Evolutionary conservation across 1,284 basidiomycete species (phyloP).

Genomic region (Ceratobasidium sp.): DNA sequence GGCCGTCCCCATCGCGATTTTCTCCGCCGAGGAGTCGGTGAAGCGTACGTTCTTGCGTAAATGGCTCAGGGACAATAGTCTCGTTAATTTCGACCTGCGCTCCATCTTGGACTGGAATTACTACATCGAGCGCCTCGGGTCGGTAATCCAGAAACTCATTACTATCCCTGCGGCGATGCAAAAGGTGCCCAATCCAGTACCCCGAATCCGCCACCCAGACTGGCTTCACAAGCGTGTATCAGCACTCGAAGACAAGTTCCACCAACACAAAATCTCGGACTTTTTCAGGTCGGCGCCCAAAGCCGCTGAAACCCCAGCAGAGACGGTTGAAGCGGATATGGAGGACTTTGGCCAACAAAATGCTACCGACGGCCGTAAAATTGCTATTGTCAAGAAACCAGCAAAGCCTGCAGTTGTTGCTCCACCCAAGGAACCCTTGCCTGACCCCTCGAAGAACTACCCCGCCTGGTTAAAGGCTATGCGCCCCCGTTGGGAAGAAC

Average conservation of each 20-base stretch:
- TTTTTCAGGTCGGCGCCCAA: constrained; percentile 70
- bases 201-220: constrained; percentile 94
- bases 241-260: constrained; percentile 92
- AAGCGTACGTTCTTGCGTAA: constrained; percentile 92
- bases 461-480: constrained; percentile 81
- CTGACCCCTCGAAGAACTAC: constrained; percentile 72
- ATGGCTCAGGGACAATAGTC: constrained; percentile 93
- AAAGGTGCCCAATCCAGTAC: constrained; percentile 95
- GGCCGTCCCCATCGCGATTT: constrained; percentile 98
- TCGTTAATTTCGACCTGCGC: constrained; percentile 89
- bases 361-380: constrained; percentile 48
- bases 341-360: constrained; percentile 65
- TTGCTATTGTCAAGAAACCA: constrained; percentile 66
- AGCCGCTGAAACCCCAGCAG: constrained; percentile 43
- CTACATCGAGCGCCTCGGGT: constrained; percentile 97
- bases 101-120: constrained; percentile 98
- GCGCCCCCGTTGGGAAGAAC: constrained; percentile 79
- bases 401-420: constrained; percentile 46
- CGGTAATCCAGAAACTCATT: constrained; percentile 98
- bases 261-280: constrained; percentile 96
- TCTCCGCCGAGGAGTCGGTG: constrained; percentile 90
- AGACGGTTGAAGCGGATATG: constrained; percentile 60
- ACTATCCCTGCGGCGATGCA: constrained; percentile 99
- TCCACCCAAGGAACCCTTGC: constrained; percentile 54
- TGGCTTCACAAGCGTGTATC: constrained; percentile 94